These are phyloP conservation scores for Aspergillus funiculosus DNA, from an alignment of 495 filamentous ascomycete genomes.

Conservation along the genomic window DNA sequence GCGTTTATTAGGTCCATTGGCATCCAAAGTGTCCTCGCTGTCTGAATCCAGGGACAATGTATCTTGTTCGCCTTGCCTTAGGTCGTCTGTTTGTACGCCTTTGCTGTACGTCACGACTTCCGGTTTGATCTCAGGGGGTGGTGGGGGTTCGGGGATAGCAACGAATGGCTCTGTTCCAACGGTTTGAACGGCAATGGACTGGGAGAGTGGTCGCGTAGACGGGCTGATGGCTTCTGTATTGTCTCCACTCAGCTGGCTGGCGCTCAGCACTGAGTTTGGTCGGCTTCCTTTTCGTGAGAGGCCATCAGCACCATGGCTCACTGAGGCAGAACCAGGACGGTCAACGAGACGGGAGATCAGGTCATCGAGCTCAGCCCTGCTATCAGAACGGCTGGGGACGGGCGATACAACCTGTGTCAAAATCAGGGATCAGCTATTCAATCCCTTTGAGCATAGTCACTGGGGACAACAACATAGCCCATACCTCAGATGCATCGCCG, in stretches of 20 bases:
- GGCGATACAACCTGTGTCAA: constrained; percentile 56
- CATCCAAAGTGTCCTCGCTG: constrained; percentile 51
- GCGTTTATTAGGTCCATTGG: no score
- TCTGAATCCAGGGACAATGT: constrained; percentile 53
- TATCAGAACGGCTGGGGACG: constrained; percentile 61
- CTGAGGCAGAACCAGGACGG: constrained; percentile 66
- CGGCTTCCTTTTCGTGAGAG: constrained; percentile 67
- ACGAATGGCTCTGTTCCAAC: constrained; percentile 62
- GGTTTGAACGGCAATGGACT: constrained; percentile 58
- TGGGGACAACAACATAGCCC: background rate
- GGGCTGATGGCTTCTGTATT: constrained; percentile 49
- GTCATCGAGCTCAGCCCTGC: constrained; percentile 72
- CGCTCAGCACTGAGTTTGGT: constrained; percentile 77
- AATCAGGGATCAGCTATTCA: background rate
- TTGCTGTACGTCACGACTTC: constrained; percentile 94
- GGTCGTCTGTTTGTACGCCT: constrained; percentile 73
- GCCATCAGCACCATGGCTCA: constrained; percentile 56
- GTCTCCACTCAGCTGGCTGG: constrained; percentile 65
- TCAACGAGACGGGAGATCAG: constrained; percentile 75
- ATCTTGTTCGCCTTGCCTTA: constrained; percentile 22
- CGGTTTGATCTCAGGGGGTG: constrained; percentile 63
- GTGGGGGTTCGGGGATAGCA: constrained; percentile 65
- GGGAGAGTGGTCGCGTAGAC: constrained; percentile 34
- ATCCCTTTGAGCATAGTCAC: background rate
- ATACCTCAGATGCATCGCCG: constrained; percentile 53